These are phyloP conservation scores for Physcomitrium patens DNA, from an alignment of 225 moss, liverwort and hornwort species.

Conservation along the genomic window DNA sequence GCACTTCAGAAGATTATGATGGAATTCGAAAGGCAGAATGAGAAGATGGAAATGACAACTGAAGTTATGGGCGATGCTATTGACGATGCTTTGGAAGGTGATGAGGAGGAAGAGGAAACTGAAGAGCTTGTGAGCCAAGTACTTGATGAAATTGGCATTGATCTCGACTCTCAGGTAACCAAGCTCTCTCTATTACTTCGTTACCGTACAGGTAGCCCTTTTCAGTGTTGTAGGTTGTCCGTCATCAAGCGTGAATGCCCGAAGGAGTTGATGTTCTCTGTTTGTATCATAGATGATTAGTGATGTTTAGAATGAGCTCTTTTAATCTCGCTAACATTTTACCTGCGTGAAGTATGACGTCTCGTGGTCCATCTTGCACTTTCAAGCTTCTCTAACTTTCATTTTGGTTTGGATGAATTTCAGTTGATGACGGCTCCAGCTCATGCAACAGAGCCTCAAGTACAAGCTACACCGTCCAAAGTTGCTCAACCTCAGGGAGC, in stretches of 20 bases:
- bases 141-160: conserved; percentile 92
- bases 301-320: too few species aligned
- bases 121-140: conserved; percentile 99
- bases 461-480: conserved; percentile 78
- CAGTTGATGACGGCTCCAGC: conserved; percentile 96
- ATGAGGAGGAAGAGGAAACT: conserved; percentile 97
- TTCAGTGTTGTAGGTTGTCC: too few species aligned
- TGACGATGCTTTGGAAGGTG: conserved; percentile 98
- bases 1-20: conserved; percentile 97
- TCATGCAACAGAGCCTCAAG: conserved; percentile 68
- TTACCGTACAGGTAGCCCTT: background rate
- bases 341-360: too few species aligned
- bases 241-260: too few species aligned
- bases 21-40: conserved; percentile 96
- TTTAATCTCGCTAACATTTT: too few species aligned
- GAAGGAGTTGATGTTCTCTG: too few species aligned
- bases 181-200: background rate
- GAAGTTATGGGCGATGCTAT: conserved; percentile 99
- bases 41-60: conserved; percentile 98
- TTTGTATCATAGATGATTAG: too few species aligned
- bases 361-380: background rate
- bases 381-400: conserved; percentile 20
- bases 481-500: conserved; percentile 76
- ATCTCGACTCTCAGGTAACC: conserved; percentile 89
- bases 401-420: conserved; percentile 30